Conservation (phyloP, 352 stramenopile genomes). For the Hyaloperonospora arabidopsidis region DNA sequence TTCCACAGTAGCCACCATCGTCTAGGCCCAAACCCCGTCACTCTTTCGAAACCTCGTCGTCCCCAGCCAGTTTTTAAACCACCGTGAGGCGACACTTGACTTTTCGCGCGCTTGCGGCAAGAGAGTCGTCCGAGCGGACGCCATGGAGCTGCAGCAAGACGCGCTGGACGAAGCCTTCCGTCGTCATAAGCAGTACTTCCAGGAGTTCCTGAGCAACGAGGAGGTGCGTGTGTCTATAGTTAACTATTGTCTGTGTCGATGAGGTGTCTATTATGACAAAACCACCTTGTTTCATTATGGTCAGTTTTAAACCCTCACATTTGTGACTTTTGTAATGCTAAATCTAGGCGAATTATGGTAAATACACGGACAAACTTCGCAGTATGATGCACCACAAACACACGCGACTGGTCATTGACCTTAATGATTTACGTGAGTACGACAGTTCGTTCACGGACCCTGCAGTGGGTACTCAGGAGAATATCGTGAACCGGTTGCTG, state of each 20-base stretch:
- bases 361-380: slow-evolving; percentile 74
- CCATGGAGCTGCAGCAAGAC: slow-evolving; percentile 78
- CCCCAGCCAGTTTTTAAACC: too few relatives aligned
- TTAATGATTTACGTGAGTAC: slow-evolving; percentile 88
- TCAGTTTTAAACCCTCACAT: not conserved
- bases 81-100: too few relatives aligned
- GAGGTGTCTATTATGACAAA: too few relatives aligned
- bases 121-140: too few relatives aligned
- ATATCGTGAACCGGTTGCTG: slow-evolving; percentile 66
- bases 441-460: slow-evolving; percentile 74
- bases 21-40: too few relatives aligned
- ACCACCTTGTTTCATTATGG: not conserved
- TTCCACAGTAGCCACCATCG: too few relatives aligned
- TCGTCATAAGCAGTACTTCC: slow-evolving; percentile 86
- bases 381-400: slow-evolving; percentile 75
- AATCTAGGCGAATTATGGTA: slow-evolving; percentile 57
- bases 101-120: too few relatives aligned
- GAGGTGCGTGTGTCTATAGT: slow-evolving; percentile 30
- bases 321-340: not conserved
- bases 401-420: slow-evolving; percentile 74
- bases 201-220: slow-evolving; percentile 71
- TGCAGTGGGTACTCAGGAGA: slow-evolving; percentile 48
- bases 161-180: slow-evolving; percentile 79
- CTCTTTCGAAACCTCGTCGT: too few relatives aligned
- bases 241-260: not conserved